Evolutionary conservation across 352 stramenopile genomes (phyloP).

Genomic region (Phytophthora pluvialis): DNA sequence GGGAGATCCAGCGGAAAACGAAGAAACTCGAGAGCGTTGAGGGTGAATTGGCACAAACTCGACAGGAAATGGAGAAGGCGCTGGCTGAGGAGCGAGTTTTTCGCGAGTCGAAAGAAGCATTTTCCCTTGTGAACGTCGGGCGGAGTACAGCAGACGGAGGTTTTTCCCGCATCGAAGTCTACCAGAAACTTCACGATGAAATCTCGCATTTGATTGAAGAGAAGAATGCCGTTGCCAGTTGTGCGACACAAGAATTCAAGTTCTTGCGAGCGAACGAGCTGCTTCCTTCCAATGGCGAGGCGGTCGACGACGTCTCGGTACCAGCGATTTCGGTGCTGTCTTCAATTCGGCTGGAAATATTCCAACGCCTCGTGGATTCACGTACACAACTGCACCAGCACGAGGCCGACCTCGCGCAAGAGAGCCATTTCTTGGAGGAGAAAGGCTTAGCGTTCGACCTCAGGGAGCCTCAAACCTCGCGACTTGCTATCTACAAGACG

Average conservation of each 20-base stretch:
- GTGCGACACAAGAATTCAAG: slow-evolving; percentile 14
- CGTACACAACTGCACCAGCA: slow-evolving; percentile 6
- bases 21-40: slow-evolving; percentile 23
- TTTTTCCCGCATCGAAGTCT: slow-evolving; percentile 27
- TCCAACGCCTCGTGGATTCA: slow-evolving; percentile 23
- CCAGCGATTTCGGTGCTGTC: slow-evolving; percentile 17
- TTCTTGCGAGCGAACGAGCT: slow-evolving; percentile 26
- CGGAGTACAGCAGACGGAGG: neutral
- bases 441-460: slow-evolving; percentile 19
- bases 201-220: slow-evolving; percentile 17
- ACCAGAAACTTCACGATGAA: slow-evolving; percentile 28
- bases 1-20: slow-evolving; percentile 6
- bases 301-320: neutral
- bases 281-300: neutral
- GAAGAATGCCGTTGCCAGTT: slow-evolving; percentile 12
- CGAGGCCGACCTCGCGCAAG: slow-evolving; percentile 19
- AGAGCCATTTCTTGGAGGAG: slow-evolving; percentile 24
- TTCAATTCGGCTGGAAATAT: slow-evolving; percentile 25
- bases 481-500: slow-evolving; percentile 46
- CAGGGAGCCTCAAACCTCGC: slow-evolving; percentile 28
- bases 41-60: slow-evolving; percentile 18
- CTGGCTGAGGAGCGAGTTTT: slow-evolving; percentile 28
- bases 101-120: slow-evolving; percentile 17
- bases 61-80: slow-evolving; percentile 13
- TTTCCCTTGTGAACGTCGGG: slow-evolving; percentile 11